Conservation (phyloP, 2,329 filamentous ascomycete species). For the Chaetoscypha palmicola region DNA sequence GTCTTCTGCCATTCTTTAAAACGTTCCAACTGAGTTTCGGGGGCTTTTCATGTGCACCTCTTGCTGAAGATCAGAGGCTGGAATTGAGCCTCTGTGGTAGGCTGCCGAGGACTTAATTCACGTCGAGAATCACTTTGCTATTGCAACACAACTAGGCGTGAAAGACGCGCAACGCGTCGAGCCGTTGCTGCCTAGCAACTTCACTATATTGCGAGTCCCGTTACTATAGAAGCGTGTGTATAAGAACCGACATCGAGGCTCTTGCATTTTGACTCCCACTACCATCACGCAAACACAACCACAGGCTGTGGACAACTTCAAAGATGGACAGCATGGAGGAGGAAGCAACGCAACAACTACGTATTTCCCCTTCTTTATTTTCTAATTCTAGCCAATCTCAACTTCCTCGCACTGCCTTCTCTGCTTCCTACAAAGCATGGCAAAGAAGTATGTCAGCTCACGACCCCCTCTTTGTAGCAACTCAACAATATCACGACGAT, state of each 20-base stretch:
- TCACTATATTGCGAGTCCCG: no score
- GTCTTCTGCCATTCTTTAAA: constrained; percentile 1
- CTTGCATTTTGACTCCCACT: not conserved
- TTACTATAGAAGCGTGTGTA: no score
- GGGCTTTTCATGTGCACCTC: no score
- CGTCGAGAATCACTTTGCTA: no score
- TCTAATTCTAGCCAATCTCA: not conserved
- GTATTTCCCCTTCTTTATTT: constrained; percentile 1
- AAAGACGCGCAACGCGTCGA: no score
- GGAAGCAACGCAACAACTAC: not conserved
- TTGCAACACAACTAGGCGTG: no score
- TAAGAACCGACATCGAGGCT: no score
- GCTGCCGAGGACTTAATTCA: no score
- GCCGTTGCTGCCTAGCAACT: no score
- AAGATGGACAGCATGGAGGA: not conserved
- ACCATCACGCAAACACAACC: not conserved
- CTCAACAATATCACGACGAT: constrained; percentile 75
- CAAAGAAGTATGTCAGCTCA: constrained; percentile 6
- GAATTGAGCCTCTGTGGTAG: not conserved
- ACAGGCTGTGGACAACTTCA: not conserved
- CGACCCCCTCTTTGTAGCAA: constrained; percentile 42
- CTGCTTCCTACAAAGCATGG: constrained; percentile 1
- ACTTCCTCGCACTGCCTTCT: constrained; percentile 2
- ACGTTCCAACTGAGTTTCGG: no score
- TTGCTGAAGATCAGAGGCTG: not conserved